Evolutionary conservation across 306 rosid species (phyloP).

Genomic region (Hippophae rhamnoides): DNA sequence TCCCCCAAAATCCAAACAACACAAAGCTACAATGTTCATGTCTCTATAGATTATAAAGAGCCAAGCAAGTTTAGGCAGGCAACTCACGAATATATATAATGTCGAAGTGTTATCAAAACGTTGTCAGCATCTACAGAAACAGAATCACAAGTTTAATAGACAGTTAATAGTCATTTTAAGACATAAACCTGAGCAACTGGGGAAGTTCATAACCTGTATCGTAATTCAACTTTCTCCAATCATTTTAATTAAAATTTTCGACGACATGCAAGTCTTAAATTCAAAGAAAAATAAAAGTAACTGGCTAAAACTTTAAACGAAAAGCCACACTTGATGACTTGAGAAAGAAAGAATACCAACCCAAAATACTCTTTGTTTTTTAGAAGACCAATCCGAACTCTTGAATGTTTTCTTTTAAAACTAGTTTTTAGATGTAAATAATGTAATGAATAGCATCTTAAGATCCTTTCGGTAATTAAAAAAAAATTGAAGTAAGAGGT

Average conservation of each 20-base stretch:
- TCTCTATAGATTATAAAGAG: too few species aligned
- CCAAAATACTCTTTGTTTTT: neutral
- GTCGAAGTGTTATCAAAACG: neutral
- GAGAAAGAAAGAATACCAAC: too few species aligned
- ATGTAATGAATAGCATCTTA: too few species aligned
- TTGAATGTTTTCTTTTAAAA: too few species aligned
- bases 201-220: slow-evolving; percentile 14
- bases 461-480: too few species aligned
- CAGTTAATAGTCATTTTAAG: neutral
- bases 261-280: neutral
- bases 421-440: too few species aligned
- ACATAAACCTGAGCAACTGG: slow-evolving; percentile 3
- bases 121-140: neutral
- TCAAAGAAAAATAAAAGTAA: neutral
- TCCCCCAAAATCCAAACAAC: too few species aligned
- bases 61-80: too few species aligned
- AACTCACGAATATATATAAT: too few species aligned
- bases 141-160: neutral
- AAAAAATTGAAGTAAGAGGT: too few species aligned
- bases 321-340: neutral
- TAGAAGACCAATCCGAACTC: too few species aligned
- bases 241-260: neutral
- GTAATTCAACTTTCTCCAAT: neutral
- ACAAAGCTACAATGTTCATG: too few species aligned
- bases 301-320: neutral